Conservation (phyloP, 768 basidiomycete species). For the Gloeopeniophorella convolvens region DNA sequence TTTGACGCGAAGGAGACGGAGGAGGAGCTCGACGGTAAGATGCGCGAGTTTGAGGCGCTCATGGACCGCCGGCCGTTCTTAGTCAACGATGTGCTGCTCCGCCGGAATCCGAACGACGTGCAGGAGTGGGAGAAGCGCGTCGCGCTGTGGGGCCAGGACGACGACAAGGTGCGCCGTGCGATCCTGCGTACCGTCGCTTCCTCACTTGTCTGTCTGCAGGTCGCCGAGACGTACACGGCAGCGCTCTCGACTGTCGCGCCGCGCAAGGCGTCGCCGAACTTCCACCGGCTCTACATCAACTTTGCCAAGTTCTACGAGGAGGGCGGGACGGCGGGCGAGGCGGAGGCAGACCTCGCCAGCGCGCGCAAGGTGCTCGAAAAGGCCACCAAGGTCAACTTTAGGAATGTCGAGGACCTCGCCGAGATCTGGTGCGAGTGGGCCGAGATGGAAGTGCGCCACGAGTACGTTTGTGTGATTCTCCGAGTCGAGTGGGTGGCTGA, state of each 20-base stretch:
- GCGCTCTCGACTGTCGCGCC: slow-evolving; percentile 86
- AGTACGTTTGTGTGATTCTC: too few relatives aligned
- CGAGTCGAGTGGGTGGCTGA: too few relatives aligned
- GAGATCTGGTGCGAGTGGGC: slow-evolving; percentile 99
- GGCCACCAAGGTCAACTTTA: slow-evolving; percentile 87
- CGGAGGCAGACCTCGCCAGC: slow-evolving; percentile 75
- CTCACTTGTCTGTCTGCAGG: slow-evolving; percentile 40
- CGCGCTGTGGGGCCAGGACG: slow-evolving; percentile 87
- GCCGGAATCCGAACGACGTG: slow-evolving; percentile 95
- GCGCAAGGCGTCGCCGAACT: slow-evolving; percentile 82
- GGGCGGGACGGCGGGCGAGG: slow-evolving; percentile 74
- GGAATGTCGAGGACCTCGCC: slow-evolving; percentile 93
- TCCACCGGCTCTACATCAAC: slow-evolving; percentile 86
- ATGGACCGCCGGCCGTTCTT: slow-evolving; percentile 96
- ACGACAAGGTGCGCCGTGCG: slow-evolving; percentile 65
- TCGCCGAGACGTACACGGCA: slow-evolving; percentile 87
- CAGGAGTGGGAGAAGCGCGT: slow-evolving; percentile 99
- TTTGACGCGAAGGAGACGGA: slow-evolving; percentile 74
- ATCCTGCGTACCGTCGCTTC: not conserved
- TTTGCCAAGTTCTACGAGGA: slow-evolving; percentile 98
- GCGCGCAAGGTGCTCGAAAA: slow-evolving; percentile 93
- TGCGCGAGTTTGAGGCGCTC: slow-evolving; percentile 89
- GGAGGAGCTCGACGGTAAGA: slow-evolving; percentile 74
- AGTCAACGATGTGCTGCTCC: slow-evolving; percentile 88
- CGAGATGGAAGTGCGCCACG: slow-evolving; percentile 93